A percentile compares a stretch with the other conserved stretches of the same genome.
phyloP scores from a whole-genome alignment of 192 early-diverging fungal genomes.

The Coemansia brasiliensis region DNA sequence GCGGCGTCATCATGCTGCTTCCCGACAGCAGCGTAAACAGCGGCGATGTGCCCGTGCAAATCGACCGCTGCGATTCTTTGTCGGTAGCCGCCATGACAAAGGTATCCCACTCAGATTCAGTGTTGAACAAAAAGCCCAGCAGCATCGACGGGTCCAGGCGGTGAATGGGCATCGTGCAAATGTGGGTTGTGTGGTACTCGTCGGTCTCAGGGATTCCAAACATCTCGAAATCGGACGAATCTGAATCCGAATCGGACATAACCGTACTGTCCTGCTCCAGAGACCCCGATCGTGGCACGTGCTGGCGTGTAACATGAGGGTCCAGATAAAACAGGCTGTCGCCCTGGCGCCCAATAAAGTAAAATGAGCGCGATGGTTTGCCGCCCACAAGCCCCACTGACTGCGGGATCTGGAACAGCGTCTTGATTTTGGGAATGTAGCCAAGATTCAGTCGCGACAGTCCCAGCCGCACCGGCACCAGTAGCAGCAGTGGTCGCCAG shows the following conservation, averaged over 20 bases:
- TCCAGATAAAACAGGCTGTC: conserved; percentile 56
- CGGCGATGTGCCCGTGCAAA: conserved; percentile 54
- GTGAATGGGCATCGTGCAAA: conserved; percentile 49
- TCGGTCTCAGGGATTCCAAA: conserved; percentile 34
- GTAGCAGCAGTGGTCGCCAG: conserved; percentile 48
- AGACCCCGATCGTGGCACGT: conserved; percentile 27
- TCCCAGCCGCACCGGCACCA: conserved; percentile 56
- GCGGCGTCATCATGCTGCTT: conserved; percentile 54
- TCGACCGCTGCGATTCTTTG: conserved; percentile 54
- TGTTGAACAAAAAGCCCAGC: conserved; percentile 54
- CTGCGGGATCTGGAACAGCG: conserved; percentile 56
- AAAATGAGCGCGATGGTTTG: conserved; percentile 54
- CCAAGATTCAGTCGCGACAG: conserved; percentile 45
- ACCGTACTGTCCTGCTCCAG: conserved; percentile 11
- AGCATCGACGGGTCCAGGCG: conserved; percentile 57
- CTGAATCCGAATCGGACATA: conserved; percentile 30
- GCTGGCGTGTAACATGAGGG: conserved; percentile 54
- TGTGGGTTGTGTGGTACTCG: conserved; percentile 53
- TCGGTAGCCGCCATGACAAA: conserved; percentile 51
- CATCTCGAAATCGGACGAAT: conserved; percentile 51
- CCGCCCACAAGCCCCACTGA: conserved; percentile 55
- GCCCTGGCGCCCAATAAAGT: conserved; percentile 52
- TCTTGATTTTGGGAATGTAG: conserved; percentile 51
- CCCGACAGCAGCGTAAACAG: conserved; percentile 53
- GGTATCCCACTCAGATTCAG: conserved; percentile 51